These are phyloP conservation scores for Plasmodium gallinaceum DNA, from an alignment of 169 alveolate genomes.

Conservation along the genomic window DNA sequence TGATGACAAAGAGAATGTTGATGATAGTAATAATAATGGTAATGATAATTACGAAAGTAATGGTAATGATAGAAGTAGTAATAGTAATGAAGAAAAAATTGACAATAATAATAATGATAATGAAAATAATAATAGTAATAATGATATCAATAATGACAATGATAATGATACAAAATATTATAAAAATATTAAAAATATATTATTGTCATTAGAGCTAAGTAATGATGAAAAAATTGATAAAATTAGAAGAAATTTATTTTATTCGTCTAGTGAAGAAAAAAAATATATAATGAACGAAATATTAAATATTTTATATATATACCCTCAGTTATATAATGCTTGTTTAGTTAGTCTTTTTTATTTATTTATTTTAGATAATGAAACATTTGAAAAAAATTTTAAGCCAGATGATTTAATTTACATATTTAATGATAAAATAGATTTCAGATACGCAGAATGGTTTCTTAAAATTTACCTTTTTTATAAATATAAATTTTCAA, in stretches of 20 bases:
- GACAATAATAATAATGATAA: background rate
- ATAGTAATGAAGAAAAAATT: background rate
- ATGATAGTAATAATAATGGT: background rate
- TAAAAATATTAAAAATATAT: slow-evolving; percentile 40
- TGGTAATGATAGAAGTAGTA: background rate
- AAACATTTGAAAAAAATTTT: slow-evolving; percentile 35
- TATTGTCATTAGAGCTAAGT: slow-evolving; percentile 44
- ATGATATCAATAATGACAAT: background rate
- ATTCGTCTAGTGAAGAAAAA: slow-evolving; percentile 50
- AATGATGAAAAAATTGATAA: slow-evolving; percentile 53
- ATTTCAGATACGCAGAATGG: slow-evolving; percentile 71
- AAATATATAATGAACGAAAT: slow-evolving; percentile 50
- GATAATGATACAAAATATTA: background rate
- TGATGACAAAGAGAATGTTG: slow-evolving; percentile 4
- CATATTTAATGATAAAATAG: slow-evolving; percentile 40
- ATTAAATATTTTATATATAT: slow-evolving; percentile 33
- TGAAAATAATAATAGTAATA: background rate
- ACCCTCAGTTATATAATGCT: slow-evolving; percentile 51
- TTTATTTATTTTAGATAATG: slow-evolving; percentile 54
- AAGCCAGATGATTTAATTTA: slow-evolving; percentile 25
- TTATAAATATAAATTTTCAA: slow-evolving; percentile 55
- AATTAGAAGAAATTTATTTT: slow-evolving; percentile 25
- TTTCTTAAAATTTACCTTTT: slow-evolving; percentile 46
- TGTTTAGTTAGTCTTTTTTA: slow-evolving; percentile 43
- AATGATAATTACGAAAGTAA: background rate